Base-by-base conservation (phyloP, 208 protist species). In the Strigomonas culicis region DNA sequence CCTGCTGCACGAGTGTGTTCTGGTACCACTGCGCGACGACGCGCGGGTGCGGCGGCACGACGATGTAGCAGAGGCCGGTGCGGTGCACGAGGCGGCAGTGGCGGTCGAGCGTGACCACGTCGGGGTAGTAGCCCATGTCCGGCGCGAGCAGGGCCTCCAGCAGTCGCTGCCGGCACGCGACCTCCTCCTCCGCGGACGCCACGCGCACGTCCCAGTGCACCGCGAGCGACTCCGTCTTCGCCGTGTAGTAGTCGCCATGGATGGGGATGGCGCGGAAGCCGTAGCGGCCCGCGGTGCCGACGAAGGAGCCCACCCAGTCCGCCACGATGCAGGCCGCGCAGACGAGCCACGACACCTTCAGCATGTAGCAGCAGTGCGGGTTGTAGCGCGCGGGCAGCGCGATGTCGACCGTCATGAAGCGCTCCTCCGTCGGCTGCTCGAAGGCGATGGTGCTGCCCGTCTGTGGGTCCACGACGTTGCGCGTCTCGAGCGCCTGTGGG, bases 281-380 rank as follows among this genome's bases (percentile, higher is more conserved):
- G 63, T 80, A 80, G 53, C 76, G 71, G n/a, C 62, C 25, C 50
- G 85, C 88, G 66, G 77, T 89, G 7, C 79, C 80, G 39, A 83
- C 74, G 63, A 92, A 83, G 22, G 83, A 83, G 72, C 77, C 64
- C 44, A 80, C 58, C 88, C 88, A 95, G 68, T 95, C 85, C 27
- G 68, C 49, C 41, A 92, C 72, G 8, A 91, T 70, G n/a, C 74
- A 66, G 52, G 75, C 72, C n/a, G 75, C 70, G 63, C 88, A 95
- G 34, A 69, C 77, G 25, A 95, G 69, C 88, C 88, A 95, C 0
- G 80, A 75, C 22, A 95, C 69, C 50, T 73, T 72, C 50, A 95
- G 25, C 28, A 79, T 63, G 71, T 88, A 95, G 65, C 74, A 72
- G 63, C 85, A 92, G 53, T 70, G 57, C 4, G 68, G 53, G 63